Evolutionary conservation across 352 stramenopile genomes (phyloP), one percentile per base, ranked within the genome.

Genomic region (Pythium scleroteichum): DNA sequence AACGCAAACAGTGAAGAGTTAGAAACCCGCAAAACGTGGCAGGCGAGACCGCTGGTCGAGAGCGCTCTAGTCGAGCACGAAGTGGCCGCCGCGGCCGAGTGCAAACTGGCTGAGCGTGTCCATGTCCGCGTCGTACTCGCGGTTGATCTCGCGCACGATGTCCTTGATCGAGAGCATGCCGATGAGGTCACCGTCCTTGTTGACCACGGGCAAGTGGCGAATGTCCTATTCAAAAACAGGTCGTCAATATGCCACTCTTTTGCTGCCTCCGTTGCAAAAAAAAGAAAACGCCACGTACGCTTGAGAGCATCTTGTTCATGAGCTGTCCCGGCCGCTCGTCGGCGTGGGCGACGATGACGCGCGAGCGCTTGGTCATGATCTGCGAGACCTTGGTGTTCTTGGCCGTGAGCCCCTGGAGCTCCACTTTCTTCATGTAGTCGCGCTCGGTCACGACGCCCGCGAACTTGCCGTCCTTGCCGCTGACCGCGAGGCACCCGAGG

Each of bases 241-340:
- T 27, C 44, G 17, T 53, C 14, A 49, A 61, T 47, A 24, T 9
- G 23, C 53, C 50, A 14, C 40, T 9, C 17, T 46, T 44, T 23
- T n/a, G 5, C 29, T 35, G 27, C 35, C 26, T 19, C 7, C 64
- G 8, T 10, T 19, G 19, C 35, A 23, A 23, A 10, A 32, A 42
- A 1, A 1, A 40, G 0, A 10, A 42, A 29, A 27, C 20, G 26
- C 17, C 23, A 71, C 78, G 23, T 73, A 90, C 81, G 53, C 86
- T 96, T 19, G 82, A 90, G 45, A 99, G 81, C 95, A 99, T 99
- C 81, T 98, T 98, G 53, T 80, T 82, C 93, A 99, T 98, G 66
- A 97, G 94, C 32, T 88, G 73, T 27, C 88, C 82, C 29, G 97
- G 87, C 4, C 85, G 87, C 71, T 98, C 94, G 38, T 89, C 69